phyloP scores from a whole-genome alignment of 1,284 basidiomycete genomes.

The Microbotryomycetes sp. region DNA sequence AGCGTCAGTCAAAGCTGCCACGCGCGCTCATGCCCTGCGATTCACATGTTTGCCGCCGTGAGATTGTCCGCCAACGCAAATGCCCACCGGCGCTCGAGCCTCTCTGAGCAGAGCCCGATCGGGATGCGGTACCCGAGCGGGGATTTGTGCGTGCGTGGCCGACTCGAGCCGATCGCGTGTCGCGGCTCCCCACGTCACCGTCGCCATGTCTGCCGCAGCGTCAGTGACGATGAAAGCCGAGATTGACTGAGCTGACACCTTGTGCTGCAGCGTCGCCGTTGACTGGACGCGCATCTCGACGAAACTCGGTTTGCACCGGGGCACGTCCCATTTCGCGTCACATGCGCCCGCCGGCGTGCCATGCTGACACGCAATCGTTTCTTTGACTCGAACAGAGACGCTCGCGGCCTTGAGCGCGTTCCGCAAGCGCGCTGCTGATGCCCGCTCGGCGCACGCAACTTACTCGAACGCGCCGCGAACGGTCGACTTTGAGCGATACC shows the following conservation, averaged over 20 bases:
- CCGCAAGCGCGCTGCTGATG: conserved; percentile 89
- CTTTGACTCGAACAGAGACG: conserved; percentile 57
- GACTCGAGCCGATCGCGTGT: neutral
- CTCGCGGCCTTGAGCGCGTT: conserved; percentile 83
- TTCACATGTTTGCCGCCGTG: too few relatives aligned
- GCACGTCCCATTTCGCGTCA: conserved; percentile 42
- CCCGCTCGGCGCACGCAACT: conserved; percentile 40
- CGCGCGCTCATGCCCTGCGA: too few relatives aligned
- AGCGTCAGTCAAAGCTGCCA: too few relatives aligned
- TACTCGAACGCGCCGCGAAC: conserved; percentile 32
- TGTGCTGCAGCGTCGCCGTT: conserved; percentile 13
- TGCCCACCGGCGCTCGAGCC: too few relatives aligned
- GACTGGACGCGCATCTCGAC: conserved; percentile 89
- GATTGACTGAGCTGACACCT: neutral
- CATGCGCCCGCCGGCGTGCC: neutral
- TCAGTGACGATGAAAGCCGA: neutral
- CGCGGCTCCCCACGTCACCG: neutral
- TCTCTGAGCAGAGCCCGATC: too few relatives aligned
- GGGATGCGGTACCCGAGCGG: neutral
- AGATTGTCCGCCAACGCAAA: too few relatives aligned
- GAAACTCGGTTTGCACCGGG: conserved; percentile 84
- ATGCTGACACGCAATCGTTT: neutral
- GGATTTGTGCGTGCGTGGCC: neutral
- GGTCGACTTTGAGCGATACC: conserved; percentile 83
- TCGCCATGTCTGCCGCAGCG: neutral